Percentiles rank a stretch among this genome's conserved stretches.
Conservation (phyloP, 495 filamentous ascomycete genomes). For the Friedmanniomyces simplex region DNA sequence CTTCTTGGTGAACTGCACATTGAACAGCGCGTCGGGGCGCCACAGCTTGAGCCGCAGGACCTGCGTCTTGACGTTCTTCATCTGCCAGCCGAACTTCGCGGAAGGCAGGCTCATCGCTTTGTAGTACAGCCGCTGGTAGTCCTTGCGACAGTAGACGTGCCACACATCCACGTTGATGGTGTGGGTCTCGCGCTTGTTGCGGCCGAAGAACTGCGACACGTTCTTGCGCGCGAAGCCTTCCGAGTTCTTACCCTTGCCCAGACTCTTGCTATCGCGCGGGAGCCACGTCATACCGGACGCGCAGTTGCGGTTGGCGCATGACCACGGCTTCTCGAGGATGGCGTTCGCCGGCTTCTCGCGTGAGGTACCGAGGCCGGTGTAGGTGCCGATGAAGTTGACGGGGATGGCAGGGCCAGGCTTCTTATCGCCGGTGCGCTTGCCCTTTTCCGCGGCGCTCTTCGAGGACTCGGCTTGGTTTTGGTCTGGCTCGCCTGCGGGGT, state of each 20-base stretch:
- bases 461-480: neutral
- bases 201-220: slow-evolving; percentile 78
- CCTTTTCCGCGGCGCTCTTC: neutral
- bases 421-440: neutral
- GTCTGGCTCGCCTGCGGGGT: neutral
- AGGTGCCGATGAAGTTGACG: slow-evolving; percentile 1
- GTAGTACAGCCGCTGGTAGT: slow-evolving; percentile 51
- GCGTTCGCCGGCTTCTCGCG: neutral
- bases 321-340: slow-evolving; percentile 6
- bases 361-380: slow-evolving; percentile 2
- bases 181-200: slow-evolving; percentile 69
- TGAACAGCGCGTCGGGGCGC: slow-evolving; percentile 17
- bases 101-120: neutral
- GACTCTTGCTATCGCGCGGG: neutral
- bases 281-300: slow-evolving; percentile 12
- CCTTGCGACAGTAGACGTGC: slow-evolving; percentile 63
- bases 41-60: slow-evolving; percentile 12
- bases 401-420: neutral
- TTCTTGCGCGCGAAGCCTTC: slow-evolving; percentile 46
- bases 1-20: slow-evolving; percentile 7
- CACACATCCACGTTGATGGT: slow-evolving; percentile 51
- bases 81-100: neutral
- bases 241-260: neutral
- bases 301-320: slow-evolving; percentile 15
- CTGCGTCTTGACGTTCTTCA: slow-evolving; percentile 5